Percentiles rank a stretch among this genome's conserved stretches.
Evolutionary conservation across 495 filamentous ascomycete species (phyloP).

Genomic region (Hypoxylon fuscum): DNA sequence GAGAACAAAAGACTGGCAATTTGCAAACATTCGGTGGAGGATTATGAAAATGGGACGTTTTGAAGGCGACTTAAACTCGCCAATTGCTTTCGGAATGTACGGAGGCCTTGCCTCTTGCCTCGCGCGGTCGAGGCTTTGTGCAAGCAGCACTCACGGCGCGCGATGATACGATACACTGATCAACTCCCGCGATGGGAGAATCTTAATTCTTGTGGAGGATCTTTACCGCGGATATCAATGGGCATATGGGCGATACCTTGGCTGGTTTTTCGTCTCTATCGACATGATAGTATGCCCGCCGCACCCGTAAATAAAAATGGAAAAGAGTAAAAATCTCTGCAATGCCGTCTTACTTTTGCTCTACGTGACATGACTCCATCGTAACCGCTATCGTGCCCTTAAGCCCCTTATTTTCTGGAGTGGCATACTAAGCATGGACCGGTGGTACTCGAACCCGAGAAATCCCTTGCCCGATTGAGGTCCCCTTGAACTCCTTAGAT

Average conservation of each 20-base stretch:
- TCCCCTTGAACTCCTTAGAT: too few species aligned
- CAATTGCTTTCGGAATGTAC: constrained; percentile 26
- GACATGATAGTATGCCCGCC: constrained; percentile 34
- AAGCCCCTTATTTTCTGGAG: too few species aligned
- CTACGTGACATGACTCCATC: background rate
- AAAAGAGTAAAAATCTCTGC: constrained; percentile 42
- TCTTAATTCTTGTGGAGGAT: constrained; percentile 42
- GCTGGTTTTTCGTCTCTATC: constrained; percentile 32
- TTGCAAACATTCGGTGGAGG: constrained; percentile 34
- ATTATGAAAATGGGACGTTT: constrained; percentile 23
- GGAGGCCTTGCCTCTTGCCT: constrained; percentile 17
- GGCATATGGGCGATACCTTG: constrained; percentile 31
- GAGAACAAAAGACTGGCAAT: constrained; percentile 39
- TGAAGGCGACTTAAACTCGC: constrained; percentile 17
- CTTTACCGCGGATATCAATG: constrained; percentile 29
- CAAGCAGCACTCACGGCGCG: constrained; percentile 28
- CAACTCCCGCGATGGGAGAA: constrained; percentile 25
- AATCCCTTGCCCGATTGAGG: background rate
- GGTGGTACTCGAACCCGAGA: background rate
- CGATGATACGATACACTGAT: constrained; percentile 39
- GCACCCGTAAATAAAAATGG: constrained; percentile 38
- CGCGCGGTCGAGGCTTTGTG: constrained; percentile 24
- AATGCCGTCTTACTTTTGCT: constrained; percentile 3
- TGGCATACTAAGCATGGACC: background rate
- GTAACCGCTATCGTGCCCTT: background rate